Conservation (phyloP, 306 rosid genomes). For the Crataegus laevigata region DNA sequence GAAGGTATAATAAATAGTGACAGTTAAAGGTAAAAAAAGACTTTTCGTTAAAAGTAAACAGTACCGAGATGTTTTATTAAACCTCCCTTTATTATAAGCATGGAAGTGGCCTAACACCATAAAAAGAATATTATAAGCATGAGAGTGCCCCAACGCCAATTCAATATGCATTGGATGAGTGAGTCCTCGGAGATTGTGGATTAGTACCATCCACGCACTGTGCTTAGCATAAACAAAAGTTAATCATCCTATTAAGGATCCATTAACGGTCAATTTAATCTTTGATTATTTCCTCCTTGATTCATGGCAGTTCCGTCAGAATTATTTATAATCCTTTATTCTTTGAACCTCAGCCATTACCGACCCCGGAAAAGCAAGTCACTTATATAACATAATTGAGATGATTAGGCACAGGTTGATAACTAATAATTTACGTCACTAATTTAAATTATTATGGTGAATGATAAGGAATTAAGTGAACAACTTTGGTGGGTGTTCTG, state of each 20-base stretch:
- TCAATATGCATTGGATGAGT: neutral
- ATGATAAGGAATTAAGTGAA: constrained; percentile 13
- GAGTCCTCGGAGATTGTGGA: neutral
- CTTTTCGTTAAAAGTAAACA: too few relatives aligned
- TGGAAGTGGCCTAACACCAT: neutral
- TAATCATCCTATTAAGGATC: neutral
- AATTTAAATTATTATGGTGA: constrained; percentile 7
- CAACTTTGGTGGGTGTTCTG: constrained; percentile 6
- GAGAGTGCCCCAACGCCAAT: neutral
- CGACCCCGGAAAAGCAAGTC: constrained; percentile 5
- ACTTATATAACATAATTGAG: constrained; percentile 6
- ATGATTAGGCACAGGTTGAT: constrained; percentile 6
- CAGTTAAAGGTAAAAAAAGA: too few relatives aligned
- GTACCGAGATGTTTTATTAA: too few relatives aligned
- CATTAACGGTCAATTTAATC: neutral
- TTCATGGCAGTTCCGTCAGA: constrained; percentile 20
- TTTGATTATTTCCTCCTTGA: constrained; percentile 11
- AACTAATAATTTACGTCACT: constrained; percentile 10
- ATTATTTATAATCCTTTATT: neutral
- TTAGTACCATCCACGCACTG: neutral
- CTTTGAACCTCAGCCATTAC: neutral
- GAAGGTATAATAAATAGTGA: too few relatives aligned
- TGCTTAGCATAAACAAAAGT: neutral
- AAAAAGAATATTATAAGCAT: too few relatives aligned
- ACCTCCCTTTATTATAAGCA: too few relatives aligned